Percentiles rank a stretch among this genome's conserved stretches.
These are phyloP conservation scores for Hemileccinum rubropunctum DNA, from an alignment of 768 basidiomycete species.

Conservation along the genomic window DNA sequence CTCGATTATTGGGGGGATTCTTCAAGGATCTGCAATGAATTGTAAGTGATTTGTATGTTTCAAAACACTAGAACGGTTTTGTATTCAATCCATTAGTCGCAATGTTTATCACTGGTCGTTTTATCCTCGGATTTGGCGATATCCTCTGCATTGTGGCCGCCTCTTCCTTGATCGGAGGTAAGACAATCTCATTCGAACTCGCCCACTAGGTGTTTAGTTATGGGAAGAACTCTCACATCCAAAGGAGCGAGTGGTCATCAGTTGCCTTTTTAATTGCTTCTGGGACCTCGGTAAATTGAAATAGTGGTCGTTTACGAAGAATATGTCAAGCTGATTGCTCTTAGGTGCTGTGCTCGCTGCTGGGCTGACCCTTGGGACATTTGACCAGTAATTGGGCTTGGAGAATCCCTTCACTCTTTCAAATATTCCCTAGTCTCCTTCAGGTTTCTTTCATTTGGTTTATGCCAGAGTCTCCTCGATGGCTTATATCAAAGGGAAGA, in stretches of 20 bases:
- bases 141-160: conserved; percentile 1
- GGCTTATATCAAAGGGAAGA: conserved; percentile 56
- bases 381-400: conserved; percentile 32
- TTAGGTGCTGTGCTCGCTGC: too few species aligned
- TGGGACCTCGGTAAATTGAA: conserved; percentile 14
- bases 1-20: too few species aligned
- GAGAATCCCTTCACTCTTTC: conserved; percentile 33
- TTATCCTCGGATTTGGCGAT: neutral
- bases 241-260: conserved; percentile 16
- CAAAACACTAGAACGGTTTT: neutral
- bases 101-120: too few species aligned
- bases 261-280: conserved; percentile 11
- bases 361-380: conserved; percentile 59
- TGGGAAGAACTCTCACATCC: conserved; percentile 22
- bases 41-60: conserved; percentile 1
- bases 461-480: too few species aligned
- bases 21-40: too few species aligned
- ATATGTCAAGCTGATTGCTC: too few species aligned
- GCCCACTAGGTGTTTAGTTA: neutral
- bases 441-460: conserved; percentile 55
- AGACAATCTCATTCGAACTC: neutral
- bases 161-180: conserved; percentile 6
- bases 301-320: too few species aligned
- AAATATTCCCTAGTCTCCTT: conserved; percentile 50
- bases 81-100: neutral